Evolutionary conservation across 2,329 filamentous ascomycete genomes (phyloP), one percentile per base, ranked within the genome.

Genomic region (Aspergillus sp.): DNA sequence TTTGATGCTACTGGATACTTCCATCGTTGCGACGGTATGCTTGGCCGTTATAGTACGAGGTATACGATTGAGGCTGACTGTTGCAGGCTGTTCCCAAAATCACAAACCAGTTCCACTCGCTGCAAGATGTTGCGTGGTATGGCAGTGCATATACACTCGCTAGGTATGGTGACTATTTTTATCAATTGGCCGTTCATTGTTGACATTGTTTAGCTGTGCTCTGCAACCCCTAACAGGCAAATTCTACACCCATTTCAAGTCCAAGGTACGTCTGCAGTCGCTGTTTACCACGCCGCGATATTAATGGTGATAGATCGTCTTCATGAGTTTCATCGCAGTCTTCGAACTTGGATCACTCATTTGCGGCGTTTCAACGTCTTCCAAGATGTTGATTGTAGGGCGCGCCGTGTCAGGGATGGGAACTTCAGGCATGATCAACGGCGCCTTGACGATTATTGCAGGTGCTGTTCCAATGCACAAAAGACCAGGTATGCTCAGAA

Each of bases 1-100:
- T 58, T 62, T 82, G 17, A 77, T 81, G 68, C 62, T 84, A 59
- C 61, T 85, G 4, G 83, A 85, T 56, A 79, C 75, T 39, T 81
- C 82, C 1, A 84, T 85, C 51, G 75, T 85, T 53, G 73, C 77
- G 8, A 85, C 83, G 4, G 82, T 75, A 55, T 7, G 35, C 14
- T 11, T 9, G 5, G 9, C 19, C 0, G 19, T 19, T 31, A 40
- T 24, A 3, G 12, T 14, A 5, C 14, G 14, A 2, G 15, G 2
- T 9, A 23, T 6, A 24, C 2, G 3, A 3, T 6, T n/a, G 2
- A 6, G 17, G 11, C 51, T 46, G 15, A 37, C 24, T 17, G 2
- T 11, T 31, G 8, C 19, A 75, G 73, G 74, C 81, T 3, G 75
- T 81, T 52, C 81, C 81, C 1, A 70, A 71, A 49, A 84, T 84